Evolutionary conservation across 305 asterid species (phyloP).

Genomic region (Fraxinus floribunda): DNA sequence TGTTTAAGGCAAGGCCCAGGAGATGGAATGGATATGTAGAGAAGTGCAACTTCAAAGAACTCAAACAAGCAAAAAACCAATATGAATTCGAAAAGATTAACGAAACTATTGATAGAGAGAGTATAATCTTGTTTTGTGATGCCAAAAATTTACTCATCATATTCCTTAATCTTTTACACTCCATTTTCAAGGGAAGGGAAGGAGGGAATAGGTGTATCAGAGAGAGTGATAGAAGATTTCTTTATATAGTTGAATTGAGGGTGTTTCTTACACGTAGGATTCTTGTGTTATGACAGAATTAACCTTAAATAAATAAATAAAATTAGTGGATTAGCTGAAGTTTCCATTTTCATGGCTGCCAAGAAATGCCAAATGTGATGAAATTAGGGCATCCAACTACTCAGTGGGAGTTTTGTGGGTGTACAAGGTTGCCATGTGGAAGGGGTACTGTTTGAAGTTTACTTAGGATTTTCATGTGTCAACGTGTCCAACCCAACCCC

Average conservation of each 20-base stretch:
- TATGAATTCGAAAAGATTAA: constrained; percentile 30
- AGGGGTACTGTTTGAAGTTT: not conserved
- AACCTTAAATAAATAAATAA: not conserved
- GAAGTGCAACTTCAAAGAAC: constrained; percentile 25
- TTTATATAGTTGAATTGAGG: not conserved
- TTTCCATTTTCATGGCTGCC: not conserved
- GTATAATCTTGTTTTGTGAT: constrained; percentile 30
- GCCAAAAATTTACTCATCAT: not conserved
- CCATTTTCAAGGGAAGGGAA: constrained; percentile 3
- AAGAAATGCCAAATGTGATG: not conserved
- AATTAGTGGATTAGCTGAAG: not conserved
- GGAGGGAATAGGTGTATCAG: not conserved
- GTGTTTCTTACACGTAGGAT: not conserved
- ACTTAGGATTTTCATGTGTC: not conserved
- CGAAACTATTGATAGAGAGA: constrained; percentile 47
- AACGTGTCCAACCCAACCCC: not conserved
- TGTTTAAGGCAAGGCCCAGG: constrained; percentile 36
- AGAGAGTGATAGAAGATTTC: not conserved
- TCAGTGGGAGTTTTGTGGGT: not conserved
- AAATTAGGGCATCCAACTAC: not conserved
- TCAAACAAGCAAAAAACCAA: constrained; percentile 25
- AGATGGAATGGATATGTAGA: constrained; percentile 26
- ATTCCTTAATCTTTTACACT: not conserved
- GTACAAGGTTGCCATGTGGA: constrained; percentile 5
- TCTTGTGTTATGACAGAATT: not conserved